phyloP scores from a whole-genome alignment of 805 yeast species.

The Naumovozyma baii region DNA sequence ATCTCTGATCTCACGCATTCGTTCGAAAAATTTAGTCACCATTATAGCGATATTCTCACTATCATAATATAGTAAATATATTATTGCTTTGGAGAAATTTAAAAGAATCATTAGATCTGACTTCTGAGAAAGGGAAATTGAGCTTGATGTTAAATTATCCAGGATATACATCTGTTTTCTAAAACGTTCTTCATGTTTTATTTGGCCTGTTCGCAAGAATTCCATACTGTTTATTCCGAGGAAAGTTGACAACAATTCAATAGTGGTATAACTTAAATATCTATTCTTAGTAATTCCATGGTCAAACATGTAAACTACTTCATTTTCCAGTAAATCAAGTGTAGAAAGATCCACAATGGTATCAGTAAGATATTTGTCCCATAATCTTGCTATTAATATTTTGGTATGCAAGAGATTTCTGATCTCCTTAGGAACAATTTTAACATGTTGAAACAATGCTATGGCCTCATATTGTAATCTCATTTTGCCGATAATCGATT shows the following conservation, averaged over 20 bases:
- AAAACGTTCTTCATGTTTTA: conserved; percentile 1
- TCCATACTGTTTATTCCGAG: not conserved
- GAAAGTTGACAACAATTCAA: not conserved
- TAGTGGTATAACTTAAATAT: not conserved
- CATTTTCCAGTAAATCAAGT: not conserved
- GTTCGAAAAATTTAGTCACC: conserved; percentile 6
- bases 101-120: conserved; percentile 17
- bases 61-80: conserved; percentile 4
- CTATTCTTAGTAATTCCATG: not conserved
- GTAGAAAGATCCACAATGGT: not conserved
- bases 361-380: not conserved
- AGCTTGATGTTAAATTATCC: conserved; percentile 5
- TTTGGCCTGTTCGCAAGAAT: conserved; percentile 4
- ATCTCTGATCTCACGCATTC: conserved; percentile 7
- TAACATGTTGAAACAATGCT: not conserved
- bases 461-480: not conserved
- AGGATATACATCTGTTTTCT: conserved; percentile 3
- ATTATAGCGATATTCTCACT: conserved; percentile 2
- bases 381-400: not conserved
- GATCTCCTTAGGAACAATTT: not conserved
- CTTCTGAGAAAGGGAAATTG: conserved; percentile 16
- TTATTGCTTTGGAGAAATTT: conserved; percentile 13
- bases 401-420: not conserved
- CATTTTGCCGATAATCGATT: not conserved
- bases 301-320: not conserved